Percentiles rank a stretch among this genome's conserved stretches.
phyloP scores from a whole-genome alignment of 176 grass and related monocot species.

The Themeda triandra region DNA sequence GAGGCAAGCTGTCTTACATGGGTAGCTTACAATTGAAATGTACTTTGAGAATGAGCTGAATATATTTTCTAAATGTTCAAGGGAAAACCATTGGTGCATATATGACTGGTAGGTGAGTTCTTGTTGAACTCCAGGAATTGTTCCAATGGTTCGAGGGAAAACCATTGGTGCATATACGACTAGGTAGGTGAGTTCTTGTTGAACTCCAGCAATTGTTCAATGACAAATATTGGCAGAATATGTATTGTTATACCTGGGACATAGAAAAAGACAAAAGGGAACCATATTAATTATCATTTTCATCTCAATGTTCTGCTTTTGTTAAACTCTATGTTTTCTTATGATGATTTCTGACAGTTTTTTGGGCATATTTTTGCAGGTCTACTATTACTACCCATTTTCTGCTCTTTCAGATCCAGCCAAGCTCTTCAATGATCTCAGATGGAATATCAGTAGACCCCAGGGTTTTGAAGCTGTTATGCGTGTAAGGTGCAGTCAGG shows the following conservation, averaged over 20 bases:
- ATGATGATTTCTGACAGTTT: background rate
- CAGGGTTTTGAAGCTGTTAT: slow-evolving; percentile 93
- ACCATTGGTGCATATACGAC: background rate
- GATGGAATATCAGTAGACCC: slow-evolving; percentile 95
- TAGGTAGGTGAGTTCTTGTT: background rate
- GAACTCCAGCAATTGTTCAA: background rate
- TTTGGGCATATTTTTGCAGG: slow-evolving; percentile 44
- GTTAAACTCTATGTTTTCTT: background rate
- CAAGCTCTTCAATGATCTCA: slow-evolving; percentile 87
- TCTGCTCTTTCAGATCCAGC: slow-evolving; percentile 82
- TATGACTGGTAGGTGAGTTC: background rate
- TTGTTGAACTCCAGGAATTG: background rate
- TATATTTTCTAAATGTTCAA: background rate
- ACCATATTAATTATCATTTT: background rate
- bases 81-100: background rate
- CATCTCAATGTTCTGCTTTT: background rate
- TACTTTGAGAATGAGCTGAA: background rate
- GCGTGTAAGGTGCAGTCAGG: slow-evolving; percentile 86
- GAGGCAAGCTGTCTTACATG: background rate
- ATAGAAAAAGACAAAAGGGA: background rate
- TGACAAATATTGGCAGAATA: background rate
- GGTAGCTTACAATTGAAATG: background rate
- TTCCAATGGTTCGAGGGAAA: background rate
- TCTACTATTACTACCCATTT: slow-evolving; percentile 94
- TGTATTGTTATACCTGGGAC: background rate